Evolutionary conservation across 306 rosid genomes (phyloP), one percentile per base, ranked within the genome.

Genomic region (Ormosia emarginata): DNA sequence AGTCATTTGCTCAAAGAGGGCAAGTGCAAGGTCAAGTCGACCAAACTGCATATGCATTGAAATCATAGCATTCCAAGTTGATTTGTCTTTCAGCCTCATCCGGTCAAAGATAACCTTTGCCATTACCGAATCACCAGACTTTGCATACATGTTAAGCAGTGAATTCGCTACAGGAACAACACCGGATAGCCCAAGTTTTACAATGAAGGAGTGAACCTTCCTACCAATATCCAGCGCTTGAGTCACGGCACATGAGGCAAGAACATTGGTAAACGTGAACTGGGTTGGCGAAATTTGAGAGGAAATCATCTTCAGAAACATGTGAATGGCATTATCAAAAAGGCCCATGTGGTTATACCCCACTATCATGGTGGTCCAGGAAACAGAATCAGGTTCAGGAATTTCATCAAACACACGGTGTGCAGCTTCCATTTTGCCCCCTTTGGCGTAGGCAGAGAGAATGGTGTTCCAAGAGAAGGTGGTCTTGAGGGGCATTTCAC

Each of bases 131-230:
- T 93, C 91, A 13, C 99, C 92, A 3, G 89, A 86, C 83, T 93
- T 95, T 37, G 88, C 92, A 83, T 95, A 95, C 98, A 95, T 95
- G 83, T 93, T 95, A n/a, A 95, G 83, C 83, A 93, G 70, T 5
- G 97, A 93, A 79, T 92, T 93, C 0, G 92, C 88, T 8, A 91
- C 95, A 41, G 93, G 84, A 79, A 85, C 83, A 55, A 68, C 86
- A 50, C 91, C 78, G 24, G 93, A 52, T 6, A 88, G 74, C 39
- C 98, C 98, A 4, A 85, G 86, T 75, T 95, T 91, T 18, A 91
- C 88, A 55, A 88, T 80, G 34, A 90, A 91, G 0, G 94, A 88
- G 55, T 95, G 98, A 34, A 90, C 81, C 89, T 88, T 89, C 84
- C 82, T 84, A 80, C 98, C 99, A 82, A 87, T 52, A 61, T 81